Evolutionary conservation across 768 basidiomycete genomes (phyloP).

Genomic region (Pleurotus salmoneostramineus): DNA sequence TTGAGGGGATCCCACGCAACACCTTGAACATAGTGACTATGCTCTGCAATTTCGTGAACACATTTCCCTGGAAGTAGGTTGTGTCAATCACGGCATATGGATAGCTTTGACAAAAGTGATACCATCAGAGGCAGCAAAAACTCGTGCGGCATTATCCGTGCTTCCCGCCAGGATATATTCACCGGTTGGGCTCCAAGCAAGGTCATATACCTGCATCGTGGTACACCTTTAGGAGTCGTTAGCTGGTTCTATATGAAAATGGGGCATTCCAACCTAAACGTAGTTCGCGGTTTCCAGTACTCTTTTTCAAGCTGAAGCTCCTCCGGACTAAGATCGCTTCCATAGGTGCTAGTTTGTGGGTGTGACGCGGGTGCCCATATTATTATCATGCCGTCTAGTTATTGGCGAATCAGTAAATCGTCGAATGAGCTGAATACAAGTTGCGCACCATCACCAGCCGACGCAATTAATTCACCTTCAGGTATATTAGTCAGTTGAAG

Average conservation of each 20-base stretch:
- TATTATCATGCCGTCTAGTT: slow-evolving; percentile 93
- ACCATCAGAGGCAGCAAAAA: slow-evolving; percentile 78
- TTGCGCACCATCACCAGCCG: slow-evolving; percentile 90
- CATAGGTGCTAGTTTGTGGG: slow-evolving; percentile 70
- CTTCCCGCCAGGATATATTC: slow-evolving; percentile 95
- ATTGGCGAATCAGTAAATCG: background rate
- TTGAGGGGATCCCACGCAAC: slow-evolving; percentile 99
- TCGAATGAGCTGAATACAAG: background rate
- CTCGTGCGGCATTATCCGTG: slow-evolving; percentile 91
- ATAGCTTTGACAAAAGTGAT: slow-evolving; percentile 13
- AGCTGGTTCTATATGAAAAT: background rate
- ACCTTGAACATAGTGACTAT: slow-evolving; percentile 96
- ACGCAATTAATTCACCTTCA: slow-evolving; percentile 86
- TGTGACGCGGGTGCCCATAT: slow-evolving; percentile 86
- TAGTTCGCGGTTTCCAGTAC: slow-evolving; percentile 87
- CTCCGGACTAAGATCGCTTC: slow-evolving; percentile 75
- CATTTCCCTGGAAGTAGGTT: slow-evolving; percentile 60
- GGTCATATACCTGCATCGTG: slow-evolving; percentile 94
- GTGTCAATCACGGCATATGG: slow-evolving; percentile 8
- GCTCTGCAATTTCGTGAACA: slow-evolving; percentile 87
- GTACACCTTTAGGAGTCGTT: slow-evolving; percentile 61
- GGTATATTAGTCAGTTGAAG: background rate
- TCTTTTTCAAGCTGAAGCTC: slow-evolving; percentile 91
- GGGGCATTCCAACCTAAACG: slow-evolving; percentile 60
- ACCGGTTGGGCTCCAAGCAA: slow-evolving; percentile 96